These are phyloP conservation scores for Psophocarpus tetragonolobus DNA, from an alignment of 306 rosid species.

Conservation along the genomic window DNA sequence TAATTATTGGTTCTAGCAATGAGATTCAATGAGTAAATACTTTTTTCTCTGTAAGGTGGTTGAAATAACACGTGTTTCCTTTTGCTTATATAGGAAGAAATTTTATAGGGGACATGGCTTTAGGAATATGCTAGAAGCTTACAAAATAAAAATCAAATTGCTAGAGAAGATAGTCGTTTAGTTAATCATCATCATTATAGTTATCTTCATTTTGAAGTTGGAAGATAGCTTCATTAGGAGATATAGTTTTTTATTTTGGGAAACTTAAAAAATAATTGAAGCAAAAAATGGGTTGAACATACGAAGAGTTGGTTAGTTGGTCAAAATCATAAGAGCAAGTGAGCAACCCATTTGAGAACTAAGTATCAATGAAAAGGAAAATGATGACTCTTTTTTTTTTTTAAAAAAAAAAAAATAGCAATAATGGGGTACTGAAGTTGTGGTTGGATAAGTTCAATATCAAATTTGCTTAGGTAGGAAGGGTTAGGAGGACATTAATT, in stretches of 20 bases:
- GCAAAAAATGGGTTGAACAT: slow-evolving; percentile 1
- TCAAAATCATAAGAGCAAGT: slow-evolving; percentile 12
- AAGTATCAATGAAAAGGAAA: not conserved
- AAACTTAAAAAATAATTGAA: not conserved
- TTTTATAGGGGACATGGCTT: slow-evolving; percentile 26
- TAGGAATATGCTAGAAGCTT: slow-evolving; percentile 13
- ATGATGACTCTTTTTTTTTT: slow-evolving; percentile 15
- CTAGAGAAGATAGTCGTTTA: slow-evolving; percentile 16
- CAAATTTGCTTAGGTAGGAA: slow-evolving; percentile 35
- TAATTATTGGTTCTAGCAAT: not conserved
- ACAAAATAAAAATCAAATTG: slow-evolving; percentile 18
- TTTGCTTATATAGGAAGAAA: slow-evolving; percentile 27
- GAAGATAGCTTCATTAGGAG: not conserved
- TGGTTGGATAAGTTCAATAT: slow-evolving; percentile 19
- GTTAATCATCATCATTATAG: slow-evolving; percentile 26
- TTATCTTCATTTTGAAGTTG: slow-evolving; percentile 35
- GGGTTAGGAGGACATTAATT: slow-evolving; percentile 26
- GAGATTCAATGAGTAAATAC: not conserved
- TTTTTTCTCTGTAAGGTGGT: not conserved
- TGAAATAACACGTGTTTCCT: not conserved
- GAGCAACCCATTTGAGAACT: not conserved
- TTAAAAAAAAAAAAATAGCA: slow-evolving; percentile 14
- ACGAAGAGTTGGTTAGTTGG: slow-evolving; percentile 30
- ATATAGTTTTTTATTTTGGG: slow-evolving; percentile 1
- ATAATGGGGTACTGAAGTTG: not conserved